Conservation (phyloP, 371 early-diverging fungal genomes). For the Quaeritorhiza haematococci region DNA sequence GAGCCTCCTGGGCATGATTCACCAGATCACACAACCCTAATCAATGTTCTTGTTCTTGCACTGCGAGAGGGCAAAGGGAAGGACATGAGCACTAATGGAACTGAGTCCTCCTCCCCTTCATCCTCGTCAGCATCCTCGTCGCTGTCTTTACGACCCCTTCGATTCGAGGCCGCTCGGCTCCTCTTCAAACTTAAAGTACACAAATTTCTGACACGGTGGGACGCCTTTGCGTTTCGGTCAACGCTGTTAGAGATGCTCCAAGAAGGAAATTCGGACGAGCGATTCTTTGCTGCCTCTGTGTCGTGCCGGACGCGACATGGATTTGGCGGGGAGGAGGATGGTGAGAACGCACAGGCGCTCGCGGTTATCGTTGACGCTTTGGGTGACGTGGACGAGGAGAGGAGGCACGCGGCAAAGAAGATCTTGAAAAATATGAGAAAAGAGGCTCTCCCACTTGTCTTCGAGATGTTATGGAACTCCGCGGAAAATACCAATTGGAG, state of each 20-base stretch:
- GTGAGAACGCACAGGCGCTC: background rate
- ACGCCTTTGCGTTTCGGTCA: constrained; percentile 24
- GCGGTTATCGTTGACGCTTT: background rate
- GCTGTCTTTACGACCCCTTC: constrained; percentile 18
- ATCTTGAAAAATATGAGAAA: background rate
- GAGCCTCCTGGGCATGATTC: too few species aligned
- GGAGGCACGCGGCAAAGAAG: too few species aligned
- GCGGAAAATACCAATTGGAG: constrained; percentile 30
- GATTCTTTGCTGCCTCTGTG: constrained; percentile 22
- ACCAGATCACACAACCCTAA: constrained; percentile 15
- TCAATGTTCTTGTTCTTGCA: constrained; percentile 22
- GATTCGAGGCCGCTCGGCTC: constrained; percentile 30
- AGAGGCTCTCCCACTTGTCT: background rate
- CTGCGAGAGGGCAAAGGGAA: constrained; percentile 22
- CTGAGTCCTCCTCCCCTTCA: too few species aligned
- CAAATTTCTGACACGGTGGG: constrained; percentile 24
- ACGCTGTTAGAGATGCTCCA: constrained; percentile 26
- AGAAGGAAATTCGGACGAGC: constrained; percentile 20
- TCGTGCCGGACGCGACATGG: constrained; percentile 9
- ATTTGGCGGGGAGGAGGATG: background rate
- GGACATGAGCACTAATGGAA: too few species aligned
- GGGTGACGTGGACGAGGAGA: too few species aligned
- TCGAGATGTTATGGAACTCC: constrained; percentile 16
- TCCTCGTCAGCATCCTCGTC: too few species aligned
- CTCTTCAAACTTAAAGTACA: constrained; percentile 15